Evolutionary conservation across 768 basidiomycete species (phyloP), one percentile per base, ranked within the genome.

Genomic region (Calocybe gangraenosa): DNA sequence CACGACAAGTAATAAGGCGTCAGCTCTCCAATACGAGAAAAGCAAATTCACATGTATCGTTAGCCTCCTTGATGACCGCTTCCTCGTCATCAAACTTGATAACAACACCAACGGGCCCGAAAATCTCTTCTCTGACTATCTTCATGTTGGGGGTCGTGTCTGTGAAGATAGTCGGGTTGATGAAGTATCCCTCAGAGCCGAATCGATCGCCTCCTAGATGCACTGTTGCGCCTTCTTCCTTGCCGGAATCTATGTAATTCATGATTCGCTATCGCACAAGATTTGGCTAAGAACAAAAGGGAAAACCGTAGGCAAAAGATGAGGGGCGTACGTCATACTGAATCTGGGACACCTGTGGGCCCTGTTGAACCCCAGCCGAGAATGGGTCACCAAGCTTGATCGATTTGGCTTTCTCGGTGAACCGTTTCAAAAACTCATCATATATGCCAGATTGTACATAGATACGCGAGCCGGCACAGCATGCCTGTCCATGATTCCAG

Each of bases 381-480:
- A 92, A 90, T 1, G 88, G 87, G 54, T 87, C 79, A 17, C 88
- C 90, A 43, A 88, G 63, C 61, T 79, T 78, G 61, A 86, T 65
- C 0, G 58, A 45, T 57, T 68, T 64, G 39, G 82, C 70, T 61
- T 76, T 71, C 20, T 65, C 74, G 1, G 75, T 74, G 65, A 92
- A 85, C 44, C 62, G 68, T 44, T 68, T 58, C 34, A 92, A 64
- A 74, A 94, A 93, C 56, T 82, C 65, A 61, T 92, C 88, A 64
- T 93, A 93, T 53, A 93, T 81, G 2, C 70, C 67, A 38, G 76
- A 74, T 55, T 94, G 92, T 3, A 95, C 89, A 57, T 79, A 92
- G 49, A 94, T 85, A 39, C 93, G 80, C 7, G 90, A 85, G 8
- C 91, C 87, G 7, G 90, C 91, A 55, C 80, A 81, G 67, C 92